A percentile compares a stretch with the other conserved stretches of the same genome.
phyloP scores from a whole-genome alignment of 345 rosid species.

The Eucalyptus leucophloia region DNA sequence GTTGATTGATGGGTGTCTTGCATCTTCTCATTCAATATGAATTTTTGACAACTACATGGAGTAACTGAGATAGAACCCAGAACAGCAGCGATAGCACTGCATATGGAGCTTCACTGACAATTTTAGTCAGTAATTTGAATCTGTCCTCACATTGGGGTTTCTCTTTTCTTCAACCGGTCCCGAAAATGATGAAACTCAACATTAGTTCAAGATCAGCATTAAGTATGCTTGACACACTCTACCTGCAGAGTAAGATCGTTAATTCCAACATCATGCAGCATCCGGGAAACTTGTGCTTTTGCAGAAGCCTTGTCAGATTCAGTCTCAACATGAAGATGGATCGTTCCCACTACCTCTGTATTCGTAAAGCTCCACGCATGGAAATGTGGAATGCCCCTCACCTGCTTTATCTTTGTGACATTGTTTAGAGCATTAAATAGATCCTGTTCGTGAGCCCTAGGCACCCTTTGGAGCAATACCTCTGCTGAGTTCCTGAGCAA shows the following conservation, averaged over 20 bases:
- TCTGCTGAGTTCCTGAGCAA: conserved; percentile 90
- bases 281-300: conserved; percentile 39
- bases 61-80: not conserved
- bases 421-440: conserved; percentile 38
- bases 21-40: not conserved
- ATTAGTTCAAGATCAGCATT: not conserved
- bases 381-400: conserved; percentile 50
- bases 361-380: conserved; percentile 91
- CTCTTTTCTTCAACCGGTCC: not conserved
- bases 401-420: conserved; percentile 43
- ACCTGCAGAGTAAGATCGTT: conserved; percentile 83
- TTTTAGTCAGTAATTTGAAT: not conserved
- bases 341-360: conserved; percentile 71
- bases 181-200: not conserved
- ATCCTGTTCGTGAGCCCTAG: conserved; percentile 60
- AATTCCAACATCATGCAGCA: conserved; percentile 68
- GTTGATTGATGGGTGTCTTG: not conserved
- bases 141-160: not conserved
- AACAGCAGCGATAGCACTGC: not conserved
- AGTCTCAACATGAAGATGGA: conserved; percentile 58
- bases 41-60: not conserved
- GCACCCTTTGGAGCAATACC: conserved; percentile 77
- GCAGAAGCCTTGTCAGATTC: conserved; percentile 47
- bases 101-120: not conserved
- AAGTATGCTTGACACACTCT: conserved; percentile 21